Percentiles rank a stretch among this genome's conserved stretches.
phyloP scores from a whole-genome alignment of 257 asterid species.

The Solanum piurae region DNA sequence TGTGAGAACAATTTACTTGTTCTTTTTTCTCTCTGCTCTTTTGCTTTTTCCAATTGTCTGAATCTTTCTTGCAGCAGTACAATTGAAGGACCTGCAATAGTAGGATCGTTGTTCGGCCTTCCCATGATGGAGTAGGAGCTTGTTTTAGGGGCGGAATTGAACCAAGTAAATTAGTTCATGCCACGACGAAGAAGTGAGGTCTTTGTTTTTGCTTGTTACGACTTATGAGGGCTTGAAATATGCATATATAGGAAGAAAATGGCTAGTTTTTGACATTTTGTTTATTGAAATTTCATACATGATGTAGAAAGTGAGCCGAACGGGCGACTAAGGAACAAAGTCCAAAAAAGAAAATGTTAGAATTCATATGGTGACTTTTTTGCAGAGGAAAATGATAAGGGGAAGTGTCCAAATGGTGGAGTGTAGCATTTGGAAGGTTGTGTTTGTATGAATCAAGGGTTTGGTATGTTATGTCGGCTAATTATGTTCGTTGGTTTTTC shows the following conservation, averaged over 20 bases:
- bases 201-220: neutral
- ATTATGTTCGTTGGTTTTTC: neutral
- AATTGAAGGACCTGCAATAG: conserved; percentile 7
- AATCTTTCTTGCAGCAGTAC: conserved; percentile 25
- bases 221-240: neutral
- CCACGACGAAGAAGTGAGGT: neutral
- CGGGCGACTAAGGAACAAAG: neutral
- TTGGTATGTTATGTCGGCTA: neutral
- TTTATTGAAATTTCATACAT: neutral
- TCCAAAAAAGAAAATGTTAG: conserved; percentile 2
- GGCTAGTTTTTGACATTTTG: neutral
- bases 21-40: conserved; percentile 12
- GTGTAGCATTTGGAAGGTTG: conserved; percentile 6
- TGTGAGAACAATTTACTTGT: neutral
- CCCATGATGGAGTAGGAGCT: conserved; percentile 7
- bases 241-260: neutral
- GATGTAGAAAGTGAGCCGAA: conserved; percentile 1
- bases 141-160: neutral
- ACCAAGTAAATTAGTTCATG: neutral
- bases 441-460: conserved; percentile 4
- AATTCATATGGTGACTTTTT: neutral
- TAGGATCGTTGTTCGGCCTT: neutral
- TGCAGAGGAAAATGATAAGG: neutral
- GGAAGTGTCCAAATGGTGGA: neutral
- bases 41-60: conserved; percentile 16